Percentiles rank a stretch among this genome's conserved stretches.
Evolutionary conservation across 106 monocot genomes (phyloP).

Genomic region (Dioscorea zingiberensis): DNA sequence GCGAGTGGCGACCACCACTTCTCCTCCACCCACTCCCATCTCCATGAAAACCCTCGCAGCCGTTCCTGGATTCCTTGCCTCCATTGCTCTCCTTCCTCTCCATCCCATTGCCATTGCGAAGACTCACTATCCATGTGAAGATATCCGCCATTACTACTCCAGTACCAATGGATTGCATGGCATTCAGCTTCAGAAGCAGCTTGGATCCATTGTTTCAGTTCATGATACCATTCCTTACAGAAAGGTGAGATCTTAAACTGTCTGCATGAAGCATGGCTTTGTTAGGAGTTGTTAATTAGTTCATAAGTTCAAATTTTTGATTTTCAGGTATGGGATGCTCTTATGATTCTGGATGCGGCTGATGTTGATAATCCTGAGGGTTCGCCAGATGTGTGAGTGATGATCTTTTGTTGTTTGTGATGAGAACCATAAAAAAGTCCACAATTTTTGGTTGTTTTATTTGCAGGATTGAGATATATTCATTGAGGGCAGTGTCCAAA

Average conservation of each 20-base stretch:
- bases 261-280: background rate
- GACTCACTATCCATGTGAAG: constrained; percentile 33
- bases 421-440: background rate
- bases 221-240: constrained; percentile 45
- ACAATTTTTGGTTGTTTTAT: background rate
- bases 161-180: constrained; percentile 29
- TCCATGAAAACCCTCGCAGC: too few species aligned
- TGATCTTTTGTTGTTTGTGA: background rate
- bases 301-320: background rate
- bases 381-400: constrained; percentile 53
- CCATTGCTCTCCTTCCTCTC: background rate
- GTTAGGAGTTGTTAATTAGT: background rate
- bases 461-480: constrained; percentile 77
- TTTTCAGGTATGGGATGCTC: constrained; percentile 80
- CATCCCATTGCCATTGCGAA: background rate
- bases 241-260: constrained; percentile 15
- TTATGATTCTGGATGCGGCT: constrained; percentile 71
- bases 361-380: constrained; percentile 47
- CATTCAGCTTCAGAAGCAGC: constrained; percentile 20
- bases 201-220: constrained; percentile 37
- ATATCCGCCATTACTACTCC: constrained; percentile 33
- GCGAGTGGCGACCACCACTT: too few species aligned
- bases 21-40: too few species aligned
- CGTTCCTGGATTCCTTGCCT: background rate
- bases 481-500: constrained; percentile 63